Evolutionary conservation across 2,329 filamentous ascomycete genomes (phyloP).

Genomic region (Ascochyta lentis): DNA sequence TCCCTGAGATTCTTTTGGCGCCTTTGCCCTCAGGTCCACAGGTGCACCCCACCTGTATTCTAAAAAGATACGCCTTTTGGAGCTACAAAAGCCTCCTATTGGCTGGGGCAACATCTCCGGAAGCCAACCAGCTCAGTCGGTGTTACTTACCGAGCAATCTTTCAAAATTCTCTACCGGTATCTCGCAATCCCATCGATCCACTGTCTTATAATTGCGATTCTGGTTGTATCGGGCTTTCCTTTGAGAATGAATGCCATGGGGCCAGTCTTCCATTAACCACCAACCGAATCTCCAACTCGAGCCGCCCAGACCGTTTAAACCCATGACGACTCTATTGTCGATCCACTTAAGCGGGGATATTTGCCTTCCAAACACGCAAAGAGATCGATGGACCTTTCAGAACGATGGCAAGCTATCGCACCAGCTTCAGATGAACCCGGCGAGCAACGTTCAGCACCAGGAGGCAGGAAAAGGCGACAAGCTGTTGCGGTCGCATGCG

Average conservation of each 20-base stretch:
- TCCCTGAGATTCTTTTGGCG: neutral
- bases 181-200: slow-evolving; percentile 4
- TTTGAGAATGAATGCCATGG: neutral
- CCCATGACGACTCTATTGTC: slow-evolving; percentile 11
- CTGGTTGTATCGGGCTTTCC: neutral
- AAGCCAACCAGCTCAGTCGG: slow-evolving; percentile 8
- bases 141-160: slow-evolving; percentile 15
- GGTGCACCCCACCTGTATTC: neutral
- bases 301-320: slow-evolving; percentile 1
- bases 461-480: slow-evolving; percentile 28
- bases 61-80: slow-evolving; percentile 1
- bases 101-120: slow-evolving; percentile 17
- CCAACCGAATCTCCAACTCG: neutral
- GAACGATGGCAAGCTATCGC: slow-evolving; percentile 36
- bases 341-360: slow-evolving; percentile 15
- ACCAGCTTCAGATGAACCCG: slow-evolving; percentile 32
- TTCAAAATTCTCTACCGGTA: slow-evolving; percentile 12
- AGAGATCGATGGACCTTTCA: slow-evolving; percentile 25
- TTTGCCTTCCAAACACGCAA: neutral
- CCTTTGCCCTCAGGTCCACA: neutral
- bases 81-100: slow-evolving; percentile 8
- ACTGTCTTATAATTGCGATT: neutral
- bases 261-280: neutral
- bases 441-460: slow-evolving; percentile 26
- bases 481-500: slow-evolving; percentile 32